Evolutionary conservation across 495 filamentous ascomycete species (phyloP).

Genomic region (Pseudoneurospora amorphoporcata): DNA sequence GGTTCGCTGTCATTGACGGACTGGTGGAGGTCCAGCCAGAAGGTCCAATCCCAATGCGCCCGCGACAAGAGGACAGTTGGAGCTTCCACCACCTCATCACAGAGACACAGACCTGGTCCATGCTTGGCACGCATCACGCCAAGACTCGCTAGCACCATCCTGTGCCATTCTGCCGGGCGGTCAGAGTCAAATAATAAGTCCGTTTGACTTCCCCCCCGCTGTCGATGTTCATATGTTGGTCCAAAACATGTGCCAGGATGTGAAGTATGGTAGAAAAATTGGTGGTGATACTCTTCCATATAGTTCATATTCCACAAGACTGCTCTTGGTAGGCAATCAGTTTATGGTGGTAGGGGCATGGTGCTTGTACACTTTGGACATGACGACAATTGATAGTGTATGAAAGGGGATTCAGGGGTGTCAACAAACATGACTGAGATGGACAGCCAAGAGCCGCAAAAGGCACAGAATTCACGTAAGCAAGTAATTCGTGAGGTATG

Average conservation of each 20-base stretch:
- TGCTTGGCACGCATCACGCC: slow-evolving; percentile 17
- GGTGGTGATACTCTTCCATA: neutral
- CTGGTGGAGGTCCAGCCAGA: neutral
- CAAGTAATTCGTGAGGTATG: neutral
- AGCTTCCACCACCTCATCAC: slow-evolving; percentile 20
- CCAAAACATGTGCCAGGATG: neutral
- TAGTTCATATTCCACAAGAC: neutral
- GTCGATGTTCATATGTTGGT: neutral
- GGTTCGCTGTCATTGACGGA: slow-evolving; percentile 1
- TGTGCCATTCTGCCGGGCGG: slow-evolving; percentile 12
- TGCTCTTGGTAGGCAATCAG: neutral
- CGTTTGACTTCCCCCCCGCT: neutral
- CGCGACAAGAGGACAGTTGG: slow-evolving; percentile 30
- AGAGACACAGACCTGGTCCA: neutral
- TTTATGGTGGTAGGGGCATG: neutral
- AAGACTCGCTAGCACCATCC: slow-evolving; percentile 7
- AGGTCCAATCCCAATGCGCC: neutral
- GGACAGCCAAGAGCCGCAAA: neutral
- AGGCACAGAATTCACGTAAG: neutral
- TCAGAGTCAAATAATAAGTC: neutral
- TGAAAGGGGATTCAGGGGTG: neutral
- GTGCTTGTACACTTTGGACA: neutral
- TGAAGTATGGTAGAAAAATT: neutral
- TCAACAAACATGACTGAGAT: neutral
- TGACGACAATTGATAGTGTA: neutral